phyloP scores from a whole-genome alignment of 148 eudicot genomes.

The Nyssa sinensis region DNA sequence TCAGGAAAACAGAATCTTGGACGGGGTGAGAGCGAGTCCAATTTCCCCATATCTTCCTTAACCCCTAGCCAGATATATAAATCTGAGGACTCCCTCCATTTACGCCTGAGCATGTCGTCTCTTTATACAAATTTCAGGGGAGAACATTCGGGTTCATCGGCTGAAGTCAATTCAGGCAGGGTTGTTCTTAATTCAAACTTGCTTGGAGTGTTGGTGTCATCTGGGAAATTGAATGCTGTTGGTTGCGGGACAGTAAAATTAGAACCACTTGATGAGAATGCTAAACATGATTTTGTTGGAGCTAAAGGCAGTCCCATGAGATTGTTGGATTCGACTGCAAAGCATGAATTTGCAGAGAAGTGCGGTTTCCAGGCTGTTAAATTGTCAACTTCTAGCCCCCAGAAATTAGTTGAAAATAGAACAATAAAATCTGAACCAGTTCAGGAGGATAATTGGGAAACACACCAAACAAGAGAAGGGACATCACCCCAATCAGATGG shows the following conservation, averaged over 20 bases:
- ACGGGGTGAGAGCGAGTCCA: slow-evolving; percentile 8
- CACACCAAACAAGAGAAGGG: slow-evolving; percentile 2
- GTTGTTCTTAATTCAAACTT: slow-evolving; percentile 13
- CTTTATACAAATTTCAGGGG: not conserved
- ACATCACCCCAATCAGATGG: slow-evolving; percentile 9
- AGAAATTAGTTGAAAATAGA: slow-evolving; percentile 12
- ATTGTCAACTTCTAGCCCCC: slow-evolving; percentile 9
- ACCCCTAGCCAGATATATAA: not conserved
- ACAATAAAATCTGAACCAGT: slow-evolving; percentile 33
- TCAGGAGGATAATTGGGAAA: slow-evolving; percentile 14
- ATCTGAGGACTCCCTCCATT: slow-evolving; percentile 24
- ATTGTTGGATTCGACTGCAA: slow-evolving; percentile 14
- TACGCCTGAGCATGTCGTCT: slow-evolving; percentile 22
- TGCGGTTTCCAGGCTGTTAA: slow-evolving; percentile 6
- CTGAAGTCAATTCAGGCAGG: slow-evolving; percentile 10
- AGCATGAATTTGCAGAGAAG: slow-evolving; percentile 22
- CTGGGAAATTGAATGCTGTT: slow-evolving; percentile 7
- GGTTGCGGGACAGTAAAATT: slow-evolving; percentile 23
- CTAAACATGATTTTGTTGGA: slow-evolving; percentile 7
- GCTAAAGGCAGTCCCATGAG: slow-evolving; percentile 11
- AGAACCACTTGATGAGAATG: slow-evolving; percentile 31
- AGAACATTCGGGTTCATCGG: slow-evolving; percentile 10
- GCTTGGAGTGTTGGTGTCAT: not conserved
- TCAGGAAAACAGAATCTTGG: slow-evolving; percentile 23
- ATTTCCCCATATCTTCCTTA: slow-evolving; percentile 5